phyloP scores from a whole-genome alignment of 768 basidiomycete genomes.

The Auriscalpium microsporum region DNA sequence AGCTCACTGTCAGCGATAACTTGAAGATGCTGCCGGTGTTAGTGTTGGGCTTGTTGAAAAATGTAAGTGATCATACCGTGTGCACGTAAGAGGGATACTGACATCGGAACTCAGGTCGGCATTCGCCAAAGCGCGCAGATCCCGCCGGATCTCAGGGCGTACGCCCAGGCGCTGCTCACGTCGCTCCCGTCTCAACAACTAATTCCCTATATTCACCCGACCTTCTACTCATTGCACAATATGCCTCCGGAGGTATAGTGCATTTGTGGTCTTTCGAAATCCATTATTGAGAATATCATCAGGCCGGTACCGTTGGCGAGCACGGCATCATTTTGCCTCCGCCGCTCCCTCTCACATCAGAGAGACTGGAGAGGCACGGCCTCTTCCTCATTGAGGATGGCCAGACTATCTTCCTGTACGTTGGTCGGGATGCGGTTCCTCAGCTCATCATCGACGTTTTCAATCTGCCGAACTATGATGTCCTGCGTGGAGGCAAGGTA shows the following conservation, averaged over 20 bases:
- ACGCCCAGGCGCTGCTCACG: conserved; percentile 87
- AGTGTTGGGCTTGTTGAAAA: conserved; percentile 86
- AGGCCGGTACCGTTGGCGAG: conserved; percentile 91
- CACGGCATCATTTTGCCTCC: conserved; percentile 82
- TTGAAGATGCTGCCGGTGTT: conserved; percentile 91
- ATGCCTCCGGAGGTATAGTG: conserved; percentile 80
- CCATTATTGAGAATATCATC: conserved; percentile 8
- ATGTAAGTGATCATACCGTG: conserved; percentile 41
- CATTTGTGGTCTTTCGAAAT: neutral
- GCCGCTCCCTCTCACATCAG: conserved; percentile 86
- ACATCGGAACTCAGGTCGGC: conserved; percentile 53
- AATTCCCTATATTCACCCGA: conserved; percentile 90
- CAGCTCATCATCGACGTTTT: conserved; percentile 93
- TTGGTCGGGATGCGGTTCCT: conserved; percentile 97
- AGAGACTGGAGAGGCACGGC: conserved; percentile 90
- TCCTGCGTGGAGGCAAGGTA: conserved; percentile 90
- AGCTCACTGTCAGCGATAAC: conserved; percentile 88
- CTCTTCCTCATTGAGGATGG: conserved; percentile 96
- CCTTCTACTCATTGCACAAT: conserved; percentile 92
- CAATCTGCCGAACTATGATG: conserved; percentile 79
- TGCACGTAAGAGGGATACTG: neutral
- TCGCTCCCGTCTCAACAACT: conserved; percentile 87
- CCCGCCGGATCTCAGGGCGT: conserved; percentile 91
- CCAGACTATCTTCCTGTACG: conserved; percentile 96
- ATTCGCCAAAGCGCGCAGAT: conserved; percentile 95